phyloP scores from a whole-genome alignment of 495 filamentous ascomycete species.

The Entonaema liquescens region DNA sequence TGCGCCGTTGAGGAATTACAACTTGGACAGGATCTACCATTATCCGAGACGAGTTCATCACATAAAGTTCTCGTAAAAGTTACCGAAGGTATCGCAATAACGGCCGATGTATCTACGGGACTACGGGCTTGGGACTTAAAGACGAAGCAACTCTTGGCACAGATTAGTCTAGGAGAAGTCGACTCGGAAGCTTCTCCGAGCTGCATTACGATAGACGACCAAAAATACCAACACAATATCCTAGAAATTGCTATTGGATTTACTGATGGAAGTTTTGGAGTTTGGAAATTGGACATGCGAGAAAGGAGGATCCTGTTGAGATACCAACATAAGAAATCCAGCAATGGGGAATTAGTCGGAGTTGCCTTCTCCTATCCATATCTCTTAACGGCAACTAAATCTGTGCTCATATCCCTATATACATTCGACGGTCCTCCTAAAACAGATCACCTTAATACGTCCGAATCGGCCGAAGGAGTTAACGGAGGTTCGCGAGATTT shows the following conservation, averaged over 20 bases:
- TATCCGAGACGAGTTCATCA: conserved; percentile 16
- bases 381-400: conserved; percentile 76
- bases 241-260: conserved; percentile 77
- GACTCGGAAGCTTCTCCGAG: conserved; percentile 60
- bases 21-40: conserved; percentile 54
- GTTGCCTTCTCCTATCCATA: conserved; percentile 81
- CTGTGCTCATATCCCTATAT: conserved; percentile 79
- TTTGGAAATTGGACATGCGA: conserved; percentile 67
- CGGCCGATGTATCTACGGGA: conserved; percentile 73
- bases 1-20: conserved; percentile 81
- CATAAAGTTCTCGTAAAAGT: conserved; percentile 70
- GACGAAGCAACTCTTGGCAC: conserved; percentile 64
- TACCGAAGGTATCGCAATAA: conserved; percentile 77
- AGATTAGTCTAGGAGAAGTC: conserved; percentile 46
- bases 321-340: conserved; percentile 64
- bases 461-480: neutral
- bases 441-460: neutral
- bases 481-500: conserved; percentile 6
- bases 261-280: conserved; percentile 73
- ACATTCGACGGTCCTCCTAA: conserved; percentile 58
- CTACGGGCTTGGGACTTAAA: conserved; percentile 82
- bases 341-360: conserved; percentile 73
- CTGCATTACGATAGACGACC: conserved; percentile 70
- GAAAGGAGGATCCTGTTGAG: conserved; percentile 54
- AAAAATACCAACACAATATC: conserved; percentile 43